These are phyloP conservation scores for Vitis riparia DNA, from an alignment of 164 flowering plant species.

Conservation along the genomic window DNA sequence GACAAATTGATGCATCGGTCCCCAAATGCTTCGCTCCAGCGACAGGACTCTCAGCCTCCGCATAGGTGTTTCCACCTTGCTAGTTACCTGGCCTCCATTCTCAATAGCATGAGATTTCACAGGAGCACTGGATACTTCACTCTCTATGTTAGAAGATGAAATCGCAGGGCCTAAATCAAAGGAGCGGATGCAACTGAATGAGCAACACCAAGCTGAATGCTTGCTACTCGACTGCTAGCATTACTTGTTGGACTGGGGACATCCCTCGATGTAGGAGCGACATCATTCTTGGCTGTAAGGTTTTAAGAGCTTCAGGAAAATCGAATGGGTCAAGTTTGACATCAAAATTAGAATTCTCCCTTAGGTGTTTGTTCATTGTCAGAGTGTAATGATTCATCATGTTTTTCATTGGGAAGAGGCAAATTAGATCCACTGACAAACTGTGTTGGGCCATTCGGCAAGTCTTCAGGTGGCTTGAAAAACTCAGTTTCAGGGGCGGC, in stretches of 20 bases:
- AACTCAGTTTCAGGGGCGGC: constrained; percentile 71
- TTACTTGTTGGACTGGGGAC: constrained; percentile 40
- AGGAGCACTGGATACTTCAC: constrained; percentile 28
- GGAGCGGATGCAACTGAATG: constrained; percentile 41
- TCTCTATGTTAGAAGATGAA: constrained; percentile 29
- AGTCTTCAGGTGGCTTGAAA: constrained; percentile 80
- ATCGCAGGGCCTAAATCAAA: constrained; percentile 29
- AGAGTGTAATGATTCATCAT: constrained; percentile 44
- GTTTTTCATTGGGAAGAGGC: constrained; percentile 79
- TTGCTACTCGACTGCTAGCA: constrained; percentile 29
- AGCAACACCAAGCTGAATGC: constrained; percentile 30
- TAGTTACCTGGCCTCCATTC: constrained; percentile 28
- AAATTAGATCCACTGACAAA: constrained; percentile 65
- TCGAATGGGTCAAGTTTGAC: no score
- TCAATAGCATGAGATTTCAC: constrained; percentile 31
- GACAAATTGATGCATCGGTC: constrained; percentile 25
- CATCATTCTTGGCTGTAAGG: constrained; percentile 41
- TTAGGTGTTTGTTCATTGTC: constrained; percentile 22
- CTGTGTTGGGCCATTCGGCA: constrained; percentile 81
- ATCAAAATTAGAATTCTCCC: no score
- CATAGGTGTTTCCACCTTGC: constrained; percentile 34
- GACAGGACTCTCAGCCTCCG: constrained; percentile 27
- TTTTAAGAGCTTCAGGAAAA: no score
- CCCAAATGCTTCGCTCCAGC: constrained; percentile 26
- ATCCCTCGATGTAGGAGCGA: constrained; percentile 46